Percentiles rank a stretch among this genome's conserved stretches.
These are phyloP conservation scores for Curvularia sp. DNA, from an alignment of 2,329 filamentous ascomycete genomes.

Conservation along the genomic window DNA sequence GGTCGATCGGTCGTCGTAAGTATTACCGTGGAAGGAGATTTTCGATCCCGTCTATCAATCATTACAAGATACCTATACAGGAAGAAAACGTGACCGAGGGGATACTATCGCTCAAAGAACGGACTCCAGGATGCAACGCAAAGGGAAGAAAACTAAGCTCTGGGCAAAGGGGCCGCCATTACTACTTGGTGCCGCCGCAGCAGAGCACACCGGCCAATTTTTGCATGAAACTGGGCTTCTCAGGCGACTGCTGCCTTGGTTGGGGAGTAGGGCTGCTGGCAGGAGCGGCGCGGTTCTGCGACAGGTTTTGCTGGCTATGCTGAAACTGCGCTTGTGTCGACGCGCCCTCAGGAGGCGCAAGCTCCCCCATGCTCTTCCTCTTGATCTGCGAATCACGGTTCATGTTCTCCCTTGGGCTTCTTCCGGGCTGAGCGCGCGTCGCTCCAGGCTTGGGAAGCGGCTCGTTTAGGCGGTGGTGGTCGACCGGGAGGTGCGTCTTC, in stretches of 20 bases:
- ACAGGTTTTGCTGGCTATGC: constrained; percentile 87
- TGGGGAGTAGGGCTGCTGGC: constrained; percentile 53
- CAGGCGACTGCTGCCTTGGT: constrained; percentile 67
- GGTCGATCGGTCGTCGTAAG: constrained; percentile 39
- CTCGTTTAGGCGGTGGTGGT: constrained; percentile 55
- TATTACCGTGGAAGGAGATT: constrained; percentile 47
- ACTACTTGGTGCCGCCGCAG: constrained; percentile 64
- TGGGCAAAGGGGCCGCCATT: constrained; percentile 21
- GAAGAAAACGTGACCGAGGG: constrained; percentile 40
- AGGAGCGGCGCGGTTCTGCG: constrained; percentile 66
- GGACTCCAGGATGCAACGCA: constrained; percentile 46
- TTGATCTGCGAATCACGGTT: constrained; percentile 51
- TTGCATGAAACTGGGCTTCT: constrained; percentile 76
- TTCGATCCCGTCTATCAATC: constrained; percentile 51
- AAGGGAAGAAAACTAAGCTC: constrained; percentile 30
- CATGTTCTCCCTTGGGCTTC: constrained; percentile 45
- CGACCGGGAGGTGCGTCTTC: constrained; percentile 57
- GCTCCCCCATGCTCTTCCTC: constrained; percentile 79
- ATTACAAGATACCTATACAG: constrained; percentile 53
- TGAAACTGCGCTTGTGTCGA: constrained; percentile 97
- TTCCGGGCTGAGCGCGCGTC: constrained; percentile 59
- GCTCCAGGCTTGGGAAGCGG: constrained; percentile 67
- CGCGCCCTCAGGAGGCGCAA: constrained; percentile 77
- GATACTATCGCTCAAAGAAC: constrained; percentile 43
- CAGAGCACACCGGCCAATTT: constrained; percentile 93